A percentile compares a stretch with the other conserved stretches of the same genome.
Evolutionary conservation across 805 yeast genomes (phyloP).

Genomic region (Sugiyamaella smithiae): DNA sequence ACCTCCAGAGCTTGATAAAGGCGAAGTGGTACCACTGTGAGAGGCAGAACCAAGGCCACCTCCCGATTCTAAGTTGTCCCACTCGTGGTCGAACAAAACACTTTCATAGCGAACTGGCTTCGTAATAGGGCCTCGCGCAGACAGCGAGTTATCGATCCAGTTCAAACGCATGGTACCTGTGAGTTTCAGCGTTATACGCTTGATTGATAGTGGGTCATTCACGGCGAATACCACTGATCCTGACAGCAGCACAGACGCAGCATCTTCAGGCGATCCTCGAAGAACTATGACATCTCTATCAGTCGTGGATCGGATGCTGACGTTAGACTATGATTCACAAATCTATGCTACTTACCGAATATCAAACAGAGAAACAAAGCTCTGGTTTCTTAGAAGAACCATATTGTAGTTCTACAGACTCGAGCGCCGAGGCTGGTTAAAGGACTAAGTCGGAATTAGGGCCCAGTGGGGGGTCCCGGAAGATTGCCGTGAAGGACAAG

Average conservation of each 20-base stretch:
- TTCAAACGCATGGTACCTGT: slow-evolving; percentile 64
- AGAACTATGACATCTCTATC: slow-evolving; percentile 79
- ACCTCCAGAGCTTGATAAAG: slow-evolving; percentile 2
- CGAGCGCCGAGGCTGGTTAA: too few species aligned
- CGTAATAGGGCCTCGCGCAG: slow-evolving; percentile 30
- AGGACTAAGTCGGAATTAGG: too few species aligned
- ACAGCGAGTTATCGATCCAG: slow-evolving; percentile 55
- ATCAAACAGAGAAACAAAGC: slow-evolving; percentile 43
- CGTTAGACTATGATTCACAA: slow-evolving; percentile 4
- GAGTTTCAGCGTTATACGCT: slow-evolving; percentile 59
- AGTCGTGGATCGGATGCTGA: slow-evolving; percentile 52
- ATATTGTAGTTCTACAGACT: too few species aligned
- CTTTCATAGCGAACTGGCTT: slow-evolving; percentile 46
- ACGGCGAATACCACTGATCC: slow-evolving; percentile 79
- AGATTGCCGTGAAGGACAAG: too few species aligned
- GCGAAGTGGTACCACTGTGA: slow-evolving; percentile 14
- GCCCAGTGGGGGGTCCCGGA: too few species aligned
- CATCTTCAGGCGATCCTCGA: slow-evolving; percentile 75
- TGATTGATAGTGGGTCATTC: slow-evolving; percentile 69
- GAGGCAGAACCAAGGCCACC: slow-evolving; percentile 20
- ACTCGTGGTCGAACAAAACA: slow-evolving; percentile 67
- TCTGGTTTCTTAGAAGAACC: slow-evolving; percentile 27
- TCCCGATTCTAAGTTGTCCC: slow-evolving; percentile 64
- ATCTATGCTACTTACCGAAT: slow-evolving; percentile 32
- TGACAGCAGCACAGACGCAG: slow-evolving; percentile 67